phyloP scores from a whole-genome alignment of 1,139 yeast genomes.

The Pneumocystis jirovecii region DNA sequence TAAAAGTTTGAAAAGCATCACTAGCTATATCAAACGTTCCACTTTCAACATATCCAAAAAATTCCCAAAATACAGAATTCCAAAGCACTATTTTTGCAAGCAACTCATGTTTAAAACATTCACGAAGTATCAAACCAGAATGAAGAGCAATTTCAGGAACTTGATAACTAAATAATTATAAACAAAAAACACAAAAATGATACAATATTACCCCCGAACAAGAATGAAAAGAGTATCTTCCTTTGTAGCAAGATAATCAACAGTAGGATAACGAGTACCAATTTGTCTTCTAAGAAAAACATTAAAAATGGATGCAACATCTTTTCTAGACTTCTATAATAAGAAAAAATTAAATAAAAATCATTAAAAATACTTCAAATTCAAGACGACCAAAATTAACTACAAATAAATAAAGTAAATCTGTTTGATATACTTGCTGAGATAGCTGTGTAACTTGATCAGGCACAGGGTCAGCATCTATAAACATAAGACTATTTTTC shows the following conservation, averaged over 20 bases:
- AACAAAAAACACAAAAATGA: neutral
- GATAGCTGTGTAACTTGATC: constrained; percentile 57
- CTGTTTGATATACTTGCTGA: constrained; percentile 61
- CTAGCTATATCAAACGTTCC: constrained; percentile 81
- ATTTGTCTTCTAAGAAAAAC: constrained; percentile 66
- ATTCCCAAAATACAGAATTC: constrained; percentile 54
- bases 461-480: constrained; percentile 14
- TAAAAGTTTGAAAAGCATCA: constrained; percentile 59
- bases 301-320: constrained; percentile 57
- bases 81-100: constrained; percentile 45
- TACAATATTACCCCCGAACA: constrained; percentile 39
- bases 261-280: constrained; percentile 69
- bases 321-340: constrained; percentile 45
- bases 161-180: constrained; percentile 27
- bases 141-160: constrained; percentile 55
- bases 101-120: constrained; percentile 67
- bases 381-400: constrained; percentile 49
- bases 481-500: neutral
- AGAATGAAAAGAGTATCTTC: constrained; percentile 52
- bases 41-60: constrained; percentile 60
- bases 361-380: constrained; percentile 36
- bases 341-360: neutral
- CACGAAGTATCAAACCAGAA: constrained; percentile 68
- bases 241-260: constrained; percentile 57
- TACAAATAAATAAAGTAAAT: constrained; percentile 48